A percentile compares a stretch with the other conserved stretches of the same genome.
Evolutionary conservation across 495 filamentous ascomycete genomes (phyloP).

Genomic region (Darksidea phi): DNA sequence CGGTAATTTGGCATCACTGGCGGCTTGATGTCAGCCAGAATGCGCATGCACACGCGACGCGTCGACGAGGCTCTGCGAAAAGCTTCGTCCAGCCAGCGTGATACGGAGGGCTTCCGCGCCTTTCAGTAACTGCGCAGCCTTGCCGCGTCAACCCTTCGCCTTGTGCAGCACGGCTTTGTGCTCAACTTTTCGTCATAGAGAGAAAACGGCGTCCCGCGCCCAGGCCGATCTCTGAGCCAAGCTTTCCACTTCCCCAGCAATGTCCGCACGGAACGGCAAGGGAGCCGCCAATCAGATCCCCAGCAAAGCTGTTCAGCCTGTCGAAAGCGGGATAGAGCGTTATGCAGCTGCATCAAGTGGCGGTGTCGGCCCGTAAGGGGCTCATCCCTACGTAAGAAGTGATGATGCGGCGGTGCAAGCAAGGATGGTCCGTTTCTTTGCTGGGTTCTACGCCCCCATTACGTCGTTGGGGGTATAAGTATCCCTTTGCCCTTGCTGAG

Average conservation of each 20-base stretch:
- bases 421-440: slow-evolving; percentile 16
- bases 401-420: slow-evolving; percentile 12
- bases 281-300: slow-evolving; percentile 1
- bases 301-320: background rate
- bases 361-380: slow-evolving; percentile 12
- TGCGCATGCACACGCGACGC: background rate
- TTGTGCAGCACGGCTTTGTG: background rate
- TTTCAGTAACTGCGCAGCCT: too few relatives aligned
- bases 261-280: slow-evolving; percentile 10
- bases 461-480: slow-evolving; percentile 9
- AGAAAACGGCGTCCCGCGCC: background rate
- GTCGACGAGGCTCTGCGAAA: too few relatives aligned
- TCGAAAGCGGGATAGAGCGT: background rate
- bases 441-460: background rate
- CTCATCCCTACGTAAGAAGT: slow-evolving; percentile 5
- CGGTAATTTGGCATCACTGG: too few relatives aligned
- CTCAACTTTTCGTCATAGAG: slow-evolving; percentile 9
- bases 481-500: background rate
- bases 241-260: slow-evolving; percentile 1
- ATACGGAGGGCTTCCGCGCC: too few relatives aligned
- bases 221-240: slow-evolving; percentile 15
- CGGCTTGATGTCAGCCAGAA: background rate
- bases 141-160: background rate
- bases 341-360: slow-evolving; percentile 11
- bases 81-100: too few relatives aligned